Evolutionary conservation across 2,329 filamentous ascomycete genomes (phyloP).

Genomic region (Rugonectria rugulosa): DNA sequence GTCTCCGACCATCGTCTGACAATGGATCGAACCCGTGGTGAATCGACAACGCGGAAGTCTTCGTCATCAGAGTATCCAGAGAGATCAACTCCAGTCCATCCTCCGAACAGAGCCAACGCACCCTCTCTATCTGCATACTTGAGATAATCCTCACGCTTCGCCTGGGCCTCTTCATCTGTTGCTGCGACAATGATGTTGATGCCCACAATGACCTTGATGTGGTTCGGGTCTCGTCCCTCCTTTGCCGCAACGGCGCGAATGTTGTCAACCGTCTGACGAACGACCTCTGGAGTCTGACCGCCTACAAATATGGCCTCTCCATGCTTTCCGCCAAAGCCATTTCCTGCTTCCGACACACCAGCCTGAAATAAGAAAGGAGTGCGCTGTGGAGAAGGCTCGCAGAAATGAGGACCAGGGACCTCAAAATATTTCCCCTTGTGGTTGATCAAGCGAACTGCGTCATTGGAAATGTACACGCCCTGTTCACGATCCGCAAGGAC

Average conservation of each 20-base stretch:
- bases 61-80: conserved; percentile 12
- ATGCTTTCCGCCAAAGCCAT: conserved; percentile 20
- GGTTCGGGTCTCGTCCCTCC: conserved; percentile 15
- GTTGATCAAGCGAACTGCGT: conserved; percentile 46
- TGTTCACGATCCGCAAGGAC: conserved; percentile 13
- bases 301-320: conserved; percentile 23
- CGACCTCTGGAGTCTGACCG: conserved; percentile 13
- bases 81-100: conserved; percentile 23
- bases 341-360: conserved; percentile 17
- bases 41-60: conserved; percentile 13
- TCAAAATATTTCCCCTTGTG: conserved; percentile 17
- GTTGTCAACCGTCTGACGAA: conserved; percentile 15
- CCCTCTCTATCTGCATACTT: conserved; percentile 21
- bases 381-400: conserved; percentile 14
- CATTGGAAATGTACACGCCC: conserved; percentile 42
- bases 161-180: conserved; percentile 15
- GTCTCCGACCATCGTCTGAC: conserved; percentile 12
- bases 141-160: conserved; percentile 17
- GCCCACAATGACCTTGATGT: conserved; percentile 22
- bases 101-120: conserved; percentile 20
- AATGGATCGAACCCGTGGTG: conserved; percentile 8
- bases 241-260: conserved; percentile 6
- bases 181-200: conserved; percentile 17
- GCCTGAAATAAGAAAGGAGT: conserved; percentile 23
- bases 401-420: conserved; percentile 8